These are phyloP conservation scores for Podospora tetraspora DNA, from an alignment of 495 filamentous ascomycete genomes.

Conservation along the genomic window DNA sequence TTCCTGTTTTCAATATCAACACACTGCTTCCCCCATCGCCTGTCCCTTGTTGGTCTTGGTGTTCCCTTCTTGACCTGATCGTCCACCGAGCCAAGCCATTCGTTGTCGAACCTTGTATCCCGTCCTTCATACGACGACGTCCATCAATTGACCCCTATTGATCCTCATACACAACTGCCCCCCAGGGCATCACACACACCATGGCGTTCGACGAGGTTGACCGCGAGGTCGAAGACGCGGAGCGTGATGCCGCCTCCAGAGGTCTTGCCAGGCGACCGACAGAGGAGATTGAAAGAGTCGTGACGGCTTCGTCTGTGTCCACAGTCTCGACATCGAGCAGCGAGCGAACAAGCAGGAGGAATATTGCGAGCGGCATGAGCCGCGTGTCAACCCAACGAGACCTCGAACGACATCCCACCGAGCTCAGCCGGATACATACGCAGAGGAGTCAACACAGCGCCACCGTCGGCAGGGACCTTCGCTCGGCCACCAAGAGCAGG, in stretches of 20 bases:
- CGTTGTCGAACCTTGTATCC: background rate
- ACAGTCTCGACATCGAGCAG: slow-evolving; percentile 36
- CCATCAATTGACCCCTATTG: background rate
- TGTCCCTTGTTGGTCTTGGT: background rate
- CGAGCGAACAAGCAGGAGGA: slow-evolving; percentile 4
- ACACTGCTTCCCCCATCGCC: background rate
- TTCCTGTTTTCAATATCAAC: background rate
- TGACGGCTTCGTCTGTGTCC: slow-evolving; percentile 46
- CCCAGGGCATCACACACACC: background rate
- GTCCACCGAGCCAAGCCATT: background rate
- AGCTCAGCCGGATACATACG: slow-evolving; percentile 70
- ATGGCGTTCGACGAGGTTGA: slow-evolving; percentile 49
- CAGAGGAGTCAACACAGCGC: slow-evolving; percentile 65
- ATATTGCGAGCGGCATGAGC: slow-evolving; percentile 39
- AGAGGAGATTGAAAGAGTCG: slow-evolving; percentile 47
- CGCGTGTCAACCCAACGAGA: slow-evolving; percentile 59
- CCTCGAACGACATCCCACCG: slow-evolving; percentile 69
- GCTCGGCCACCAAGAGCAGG: slow-evolving; percentile 30
- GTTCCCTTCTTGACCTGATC: background rate
- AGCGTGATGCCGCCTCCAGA: slow-evolving; percentile 34
- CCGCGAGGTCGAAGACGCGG: slow-evolving; percentile 46
- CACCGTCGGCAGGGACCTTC: slow-evolving; percentile 59
- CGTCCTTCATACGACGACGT: background rate
- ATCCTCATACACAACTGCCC: background rate
- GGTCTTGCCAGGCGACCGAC: slow-evolving; percentile 30